phyloP scores from a whole-genome alignment of 2,329 filamentous ascomycete genomes.

The Ophiognomonia clavigignenti-juglandacearum region DNA sequence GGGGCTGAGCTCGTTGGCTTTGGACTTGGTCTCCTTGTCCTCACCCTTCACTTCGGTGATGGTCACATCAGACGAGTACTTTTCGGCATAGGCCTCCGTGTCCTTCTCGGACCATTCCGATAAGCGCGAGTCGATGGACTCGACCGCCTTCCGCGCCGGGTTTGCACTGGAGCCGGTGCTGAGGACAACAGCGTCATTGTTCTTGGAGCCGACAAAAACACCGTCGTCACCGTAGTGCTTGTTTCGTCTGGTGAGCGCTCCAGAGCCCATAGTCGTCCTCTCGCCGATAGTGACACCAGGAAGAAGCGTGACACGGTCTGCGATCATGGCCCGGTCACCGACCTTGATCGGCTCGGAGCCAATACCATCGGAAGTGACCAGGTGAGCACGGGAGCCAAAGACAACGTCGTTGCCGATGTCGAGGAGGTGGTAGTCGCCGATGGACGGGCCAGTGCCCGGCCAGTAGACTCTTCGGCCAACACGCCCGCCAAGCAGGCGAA shows the following conservation, averaged over 20 bases:
- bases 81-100: neutral
- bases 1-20: constrained; percentile 3
- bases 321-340: constrained; percentile 48
- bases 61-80: neutral
- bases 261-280: constrained; percentile 47
- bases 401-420: constrained; percentile 56
- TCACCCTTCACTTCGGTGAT: neutral
- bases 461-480: constrained; percentile 51
- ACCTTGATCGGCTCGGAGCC: constrained; percentile 44
- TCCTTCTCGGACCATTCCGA: neutral
- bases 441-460: constrained; percentile 49
- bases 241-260: constrained; percentile 43
- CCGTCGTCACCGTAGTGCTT: constrained; percentile 38
- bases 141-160: neutral
- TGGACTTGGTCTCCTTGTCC: too few species aligned
- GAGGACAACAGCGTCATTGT: constrained; percentile 43
- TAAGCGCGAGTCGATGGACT: constrained; percentile 10
- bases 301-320: constrained; percentile 47
- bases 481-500: constrained; percentile 46
- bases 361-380: constrained; percentile 47
- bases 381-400: constrained; percentile 50
- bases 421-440: constrained; percentile 50
- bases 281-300: constrained; percentile 47
- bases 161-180: neutral
- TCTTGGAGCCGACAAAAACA: constrained; percentile 48